Evolutionary conservation across 139 green algal genomes (phyloP), one percentile per base, ranked within the genome.

Genomic region (Choricystis sp.): DNA sequence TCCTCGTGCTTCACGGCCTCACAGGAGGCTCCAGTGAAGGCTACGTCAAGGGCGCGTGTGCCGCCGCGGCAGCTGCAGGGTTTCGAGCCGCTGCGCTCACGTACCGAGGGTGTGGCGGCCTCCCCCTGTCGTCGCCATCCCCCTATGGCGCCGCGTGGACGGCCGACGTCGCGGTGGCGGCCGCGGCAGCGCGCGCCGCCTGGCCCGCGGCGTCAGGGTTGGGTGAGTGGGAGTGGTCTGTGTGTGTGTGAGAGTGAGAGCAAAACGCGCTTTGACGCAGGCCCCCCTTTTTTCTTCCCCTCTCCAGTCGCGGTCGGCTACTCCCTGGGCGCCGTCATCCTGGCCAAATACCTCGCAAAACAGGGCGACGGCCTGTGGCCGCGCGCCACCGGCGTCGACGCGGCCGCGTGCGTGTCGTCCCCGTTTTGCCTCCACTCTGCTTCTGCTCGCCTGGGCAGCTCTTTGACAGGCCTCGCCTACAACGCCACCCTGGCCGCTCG

Each of bases 281-380:
- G n/a, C n/a, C n/a, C n/a, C n/a, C n/a, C n/a, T n/a, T n/a, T n/a
- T n/a, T n/a, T n/a, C n/a, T n/a, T n/a, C n/a, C n/a, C n/a, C 40
- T 52, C 40, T 19, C 20, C 87, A 9, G 72, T 81, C 57, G 83
- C 78, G 3, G 81, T 77, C 19, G 79, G 78, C n/a, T 90, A 85
- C 68, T 87, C 79, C 25, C 69, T 90, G 3, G 83, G 83, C 25
- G 76, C 71, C 62, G 49, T 90, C 3, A 79, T 87, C 59, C 75
- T 90, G 3, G 81, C 75, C 57, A 90, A 88, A 69, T 90, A 88
- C 67, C 57, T 87, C 21, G 79, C 71, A 31, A 78, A n/a, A n/a
- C n/a, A 89, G 61, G 75, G 77, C 20, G 82, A 86, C 66, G 64
- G 28, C 24, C 72, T 73, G 23, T 56, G 60, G 1, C 65, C 27